Percentiles rank a stretch among this genome's conserved stretches.
Evolutionary conservation across 108 stramenopile genomes (phyloP).

Genomic region (Nannochloropsis granulata): DNA sequence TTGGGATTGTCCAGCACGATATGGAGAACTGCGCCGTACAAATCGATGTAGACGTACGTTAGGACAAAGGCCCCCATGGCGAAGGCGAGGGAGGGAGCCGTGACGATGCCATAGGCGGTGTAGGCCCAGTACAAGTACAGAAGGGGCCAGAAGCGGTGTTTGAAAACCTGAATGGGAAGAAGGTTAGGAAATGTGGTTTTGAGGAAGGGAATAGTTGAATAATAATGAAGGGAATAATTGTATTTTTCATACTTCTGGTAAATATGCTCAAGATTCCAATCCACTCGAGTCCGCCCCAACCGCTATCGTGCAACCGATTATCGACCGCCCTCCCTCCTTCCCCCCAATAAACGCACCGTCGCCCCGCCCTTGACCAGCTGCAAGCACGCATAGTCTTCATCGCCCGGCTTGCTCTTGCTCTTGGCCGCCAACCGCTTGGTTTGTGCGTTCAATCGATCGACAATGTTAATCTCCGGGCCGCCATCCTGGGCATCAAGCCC

Average conservation of each 20-base stretch:
- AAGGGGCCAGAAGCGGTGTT: background rate
- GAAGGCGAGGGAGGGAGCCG: background rate
- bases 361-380: background rate
- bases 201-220: no score
- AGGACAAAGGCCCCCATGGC: background rate
- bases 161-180: background rate
- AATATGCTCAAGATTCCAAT: no score
- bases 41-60: background rate
- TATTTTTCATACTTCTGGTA: no score
- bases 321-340: background rate
- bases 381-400: background rate
- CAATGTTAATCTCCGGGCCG: background rate
- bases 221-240: no score
- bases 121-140: background rate
- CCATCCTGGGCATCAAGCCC: background rate
- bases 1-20: background rate
- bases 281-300: no score
- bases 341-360: background rate
- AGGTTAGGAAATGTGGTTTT: no score
- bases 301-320: no score
- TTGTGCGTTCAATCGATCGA: background rate
- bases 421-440: background rate
- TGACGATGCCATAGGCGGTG: background rate
- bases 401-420: background rate
- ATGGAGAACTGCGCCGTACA: background rate